Evolutionary conservation across 139 green algal species (phyloP).

Genomic region (Tetraselmis striata): DNA sequence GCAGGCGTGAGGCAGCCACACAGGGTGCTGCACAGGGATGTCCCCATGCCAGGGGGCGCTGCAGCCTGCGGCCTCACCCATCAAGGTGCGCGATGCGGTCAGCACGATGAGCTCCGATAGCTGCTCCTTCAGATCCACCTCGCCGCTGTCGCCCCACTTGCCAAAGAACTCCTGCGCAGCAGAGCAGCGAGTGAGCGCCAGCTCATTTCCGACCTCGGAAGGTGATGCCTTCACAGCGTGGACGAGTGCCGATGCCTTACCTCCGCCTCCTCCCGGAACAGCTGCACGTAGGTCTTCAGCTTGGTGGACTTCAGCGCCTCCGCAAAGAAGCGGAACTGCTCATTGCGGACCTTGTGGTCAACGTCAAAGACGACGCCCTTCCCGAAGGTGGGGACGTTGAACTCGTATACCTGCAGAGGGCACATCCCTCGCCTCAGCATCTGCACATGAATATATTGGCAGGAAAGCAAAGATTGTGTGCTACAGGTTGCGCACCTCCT

Average conservation of each 20-base stretch:
- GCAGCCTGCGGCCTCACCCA: conserved; percentile 47
- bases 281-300: conserved; percentile 81
- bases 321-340: conserved; percentile 97
- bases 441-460: not conserved
- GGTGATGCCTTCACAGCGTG: not conserved
- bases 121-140: conserved; percentile 82
- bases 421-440: too few relatives aligned
- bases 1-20: too few relatives aligned
- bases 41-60: too few relatives aligned
- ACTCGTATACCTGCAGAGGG: conserved; percentile 83
- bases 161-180: conserved; percentile 74
- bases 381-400: conserved; percentile 97
- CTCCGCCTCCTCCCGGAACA: conserved; percentile 82
- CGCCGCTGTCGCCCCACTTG: conserved; percentile 78
- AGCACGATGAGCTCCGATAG: conserved; percentile 89
- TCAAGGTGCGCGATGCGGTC: conserved; percentile 83
- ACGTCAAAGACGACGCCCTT: conserved; percentile 97
- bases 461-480: not conserved
- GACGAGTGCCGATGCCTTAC: conserved; percentile 13
- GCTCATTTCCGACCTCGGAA: too few relatives aligned
- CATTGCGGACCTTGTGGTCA: conserved; percentile 77
- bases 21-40: too few relatives aligned
- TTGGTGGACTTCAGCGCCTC: conserved; percentile 82
- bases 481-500: conserved; percentile 54
- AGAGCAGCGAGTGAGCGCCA: not conserved